Percentiles rank a stretch among this genome's conserved stretches.
Conservation (phyloP, 1,284 basidiomycete genomes). For the Ganoderma boninense region DNA sequence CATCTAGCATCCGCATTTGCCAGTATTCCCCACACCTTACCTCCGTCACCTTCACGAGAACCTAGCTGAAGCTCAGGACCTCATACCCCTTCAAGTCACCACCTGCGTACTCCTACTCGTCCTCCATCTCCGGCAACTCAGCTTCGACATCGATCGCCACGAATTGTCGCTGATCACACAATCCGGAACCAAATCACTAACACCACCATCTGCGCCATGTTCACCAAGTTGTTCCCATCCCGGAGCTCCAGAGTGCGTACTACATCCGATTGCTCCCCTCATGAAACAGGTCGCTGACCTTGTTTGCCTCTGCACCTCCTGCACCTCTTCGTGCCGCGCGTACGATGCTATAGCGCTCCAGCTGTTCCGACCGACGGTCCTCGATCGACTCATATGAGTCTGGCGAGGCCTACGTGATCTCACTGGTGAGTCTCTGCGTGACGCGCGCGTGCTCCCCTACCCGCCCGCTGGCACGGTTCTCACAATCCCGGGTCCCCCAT, state of each 20-base stretch:
- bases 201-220: conserved; percentile 17
- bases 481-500: neutral
- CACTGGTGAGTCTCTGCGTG: conserved; percentile 20
- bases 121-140: neutral
- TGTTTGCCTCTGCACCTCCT: neutral
- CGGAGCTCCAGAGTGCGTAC: conserved; percentile 29
- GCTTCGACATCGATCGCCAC: neutral
- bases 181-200: neutral
- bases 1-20: neutral
- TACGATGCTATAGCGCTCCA: conserved; percentile 18
- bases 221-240: conserved; percentile 29
- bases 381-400: conserved; percentile 28
- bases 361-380: conserved; percentile 19
- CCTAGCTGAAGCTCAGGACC: neutral
- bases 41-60: neutral
- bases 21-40: neutral
- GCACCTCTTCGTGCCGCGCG: neutral
- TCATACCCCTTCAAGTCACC: neutral
- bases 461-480: too few relatives aligned
- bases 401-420: conserved; percentile 25
- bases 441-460: neutral
- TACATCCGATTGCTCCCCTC: neutral
- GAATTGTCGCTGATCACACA: neutral
- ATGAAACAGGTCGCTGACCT: neutral
- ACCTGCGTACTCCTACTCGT: neutral